Percentiles rank a stretch among this genome's conserved stretches.
These are phyloP conservation scores for Tubosaeta sp. DNA, from an alignment of 768 basidiomycete species.

Conservation along the genomic window DNA sequence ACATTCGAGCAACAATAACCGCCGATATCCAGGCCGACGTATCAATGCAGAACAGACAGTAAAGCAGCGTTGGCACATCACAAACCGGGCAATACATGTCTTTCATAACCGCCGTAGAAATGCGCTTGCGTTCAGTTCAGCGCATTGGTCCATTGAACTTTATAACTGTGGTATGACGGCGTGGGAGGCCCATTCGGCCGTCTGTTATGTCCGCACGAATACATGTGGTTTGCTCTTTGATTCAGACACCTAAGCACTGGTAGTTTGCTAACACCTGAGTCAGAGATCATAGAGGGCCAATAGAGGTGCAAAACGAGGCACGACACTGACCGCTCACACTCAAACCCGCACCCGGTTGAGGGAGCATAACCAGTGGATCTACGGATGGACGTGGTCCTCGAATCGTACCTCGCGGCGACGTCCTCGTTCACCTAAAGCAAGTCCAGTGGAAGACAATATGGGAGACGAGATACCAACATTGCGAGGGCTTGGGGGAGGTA, in stretches of 20 bases:
- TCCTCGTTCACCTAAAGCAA: conserved; percentile 23
- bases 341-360: conserved; percentile 7
- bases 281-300: neutral
- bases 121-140: conserved; percentile 40
- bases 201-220: conserved; percentile 3
- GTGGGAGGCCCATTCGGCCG: conserved; percentile 5
- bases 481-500: conserved; percentile 19
- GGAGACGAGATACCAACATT: conserved; percentile 26
- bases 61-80: conserved; percentile 46
- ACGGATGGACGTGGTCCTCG: conserved; percentile 31
- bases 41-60: conserved; percentile 54
- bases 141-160: conserved; percentile 35
- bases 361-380: conserved; percentile 18
- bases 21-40: conserved; percentile 22
- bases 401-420: conserved; percentile 33
- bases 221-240: conserved; percentile 10
- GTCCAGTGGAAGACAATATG: conserved; percentile 29
- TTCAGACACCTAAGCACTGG: conserved; percentile 23
- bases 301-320: neutral
- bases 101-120: conserved; percentile 45
- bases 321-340: conserved; percentile 19
- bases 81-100: conserved; percentile 51
- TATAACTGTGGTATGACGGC: conserved; percentile 40
- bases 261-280: conserved; percentile 26
- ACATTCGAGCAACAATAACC: neutral